A percentile compares a stretch with the other conserved stretches of the same genome.
phyloP scores from a whole-genome alignment of 352 stramenopile genomes.

The Globisporangium radiosum region DNA sequence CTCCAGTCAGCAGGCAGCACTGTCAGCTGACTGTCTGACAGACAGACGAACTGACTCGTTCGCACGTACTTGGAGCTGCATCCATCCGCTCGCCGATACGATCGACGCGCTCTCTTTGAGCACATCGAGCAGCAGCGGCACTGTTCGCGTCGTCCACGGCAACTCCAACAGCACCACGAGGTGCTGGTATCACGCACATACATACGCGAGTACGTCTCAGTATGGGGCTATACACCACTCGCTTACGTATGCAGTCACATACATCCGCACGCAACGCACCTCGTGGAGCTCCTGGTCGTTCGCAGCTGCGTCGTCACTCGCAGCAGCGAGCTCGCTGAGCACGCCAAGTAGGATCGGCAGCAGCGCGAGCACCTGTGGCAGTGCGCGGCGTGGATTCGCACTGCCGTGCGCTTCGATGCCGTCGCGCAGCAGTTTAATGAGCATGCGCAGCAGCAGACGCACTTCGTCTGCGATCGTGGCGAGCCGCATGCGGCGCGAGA shows the following conservation, averaged over 20 bases:
- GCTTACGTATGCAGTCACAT: neutral
- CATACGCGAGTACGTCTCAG: no score
- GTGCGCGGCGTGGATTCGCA: conserved; percentile 21
- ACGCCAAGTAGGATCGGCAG: conserved; percentile 50
- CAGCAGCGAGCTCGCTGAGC: conserved; percentile 20
- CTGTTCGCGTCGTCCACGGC: conserved; percentile 45
- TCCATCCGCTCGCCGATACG: conserved; percentile 40
- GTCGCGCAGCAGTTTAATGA: conserved; percentile 49
- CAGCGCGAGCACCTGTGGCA: conserved; percentile 58
- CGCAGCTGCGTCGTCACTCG: neutral
- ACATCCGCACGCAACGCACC: conserved; percentile 9
- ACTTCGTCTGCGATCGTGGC: conserved; percentile 43
- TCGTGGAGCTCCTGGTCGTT: conserved; percentile 18
- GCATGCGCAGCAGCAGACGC: conserved; percentile 38
- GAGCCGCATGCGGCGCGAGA: conserved; percentile 4
- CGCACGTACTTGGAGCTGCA: conserved; percentile 37
- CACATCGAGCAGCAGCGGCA: conserved; percentile 53
- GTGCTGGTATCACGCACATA: conserved; percentile 16
- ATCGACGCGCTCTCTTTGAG: conserved; percentile 41
- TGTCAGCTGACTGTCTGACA: neutral
- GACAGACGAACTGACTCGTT: neutral
- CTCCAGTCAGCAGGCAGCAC: neutral
- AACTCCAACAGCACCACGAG: conserved; percentile 60
- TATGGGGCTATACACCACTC: no score
- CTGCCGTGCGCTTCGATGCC: conserved; percentile 20